Evolutionary conservation across 352 stramenopile species (phyloP), one percentile per base, ranked within the genome.

Genomic region (Phytopythium mirpurense): DNA sequence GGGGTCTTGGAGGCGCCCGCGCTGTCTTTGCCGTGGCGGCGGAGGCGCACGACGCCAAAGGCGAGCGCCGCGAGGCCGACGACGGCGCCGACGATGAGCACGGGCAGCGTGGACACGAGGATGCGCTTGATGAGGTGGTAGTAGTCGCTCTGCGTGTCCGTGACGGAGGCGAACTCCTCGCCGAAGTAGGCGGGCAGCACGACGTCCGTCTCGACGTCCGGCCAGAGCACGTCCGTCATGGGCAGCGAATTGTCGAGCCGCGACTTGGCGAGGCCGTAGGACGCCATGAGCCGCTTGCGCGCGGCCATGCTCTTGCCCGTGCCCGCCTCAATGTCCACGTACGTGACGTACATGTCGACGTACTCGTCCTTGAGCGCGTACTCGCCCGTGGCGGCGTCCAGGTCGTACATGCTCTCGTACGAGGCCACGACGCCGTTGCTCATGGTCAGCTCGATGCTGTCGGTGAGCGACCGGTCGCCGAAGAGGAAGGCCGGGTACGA

Each of bases 271-370:
- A 88, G 40, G 24, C 76, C 76, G 61, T 87, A 86, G 36, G 72
- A 79, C 21, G 76, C 79, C 70, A 74, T 67, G 23, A 90, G 58
- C 2, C 79, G 76, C 77, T 90, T 90, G 62, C 54, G 65, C 15
- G 77, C 77, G 23, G 60, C 62, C 79, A 90, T 86, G 32, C 77
- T 76, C 67, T 83, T 83, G 46, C 79, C 79, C 32, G 77, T 86
- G n/a, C 69, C 74, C 16, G 77, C 63, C 55, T 90, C 80, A 2
- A 90, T 60, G 62, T 90, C 77, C 18, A 88, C 38, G 37, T 65
- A 74, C 23, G 77, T 88, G 51, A 67, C 56, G 60, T 86, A 88
- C 41, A 61, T 63, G 32, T 77, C 65, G 23, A 67, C 66, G 68
- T 86, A 87, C 41, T 62, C 52, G 48, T 45, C 51, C 68, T 82